phyloP scores from a whole-genome alignment of 1,139 yeast species.

The Suhomyces wounanorum region DNA sequence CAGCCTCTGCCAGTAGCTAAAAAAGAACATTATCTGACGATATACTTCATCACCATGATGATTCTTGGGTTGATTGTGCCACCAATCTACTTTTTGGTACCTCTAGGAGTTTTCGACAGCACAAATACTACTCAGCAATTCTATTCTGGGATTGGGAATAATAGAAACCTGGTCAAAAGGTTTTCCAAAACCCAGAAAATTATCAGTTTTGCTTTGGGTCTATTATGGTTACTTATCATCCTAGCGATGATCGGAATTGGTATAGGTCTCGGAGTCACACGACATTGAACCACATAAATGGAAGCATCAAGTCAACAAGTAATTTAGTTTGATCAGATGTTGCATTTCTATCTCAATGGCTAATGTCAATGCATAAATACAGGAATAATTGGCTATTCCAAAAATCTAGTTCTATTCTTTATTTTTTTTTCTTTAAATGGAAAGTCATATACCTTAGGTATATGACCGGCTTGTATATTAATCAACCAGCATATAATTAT shows the following conservation, averaged over 20 bases:
- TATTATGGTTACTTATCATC: slow-evolving; percentile 36
- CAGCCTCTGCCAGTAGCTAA: neutral
- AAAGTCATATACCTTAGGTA: neutral
- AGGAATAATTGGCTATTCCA: neutral
- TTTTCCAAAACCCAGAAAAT: slow-evolving; percentile 38
- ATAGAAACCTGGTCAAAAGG: slow-evolving; percentile 20
- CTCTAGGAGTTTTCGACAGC: slow-evolving; percentile 38
- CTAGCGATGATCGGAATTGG: slow-evolving; percentile 48
- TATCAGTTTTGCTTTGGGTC: slow-evolving; percentile 33
- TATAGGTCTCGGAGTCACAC: slow-evolving; percentile 30
- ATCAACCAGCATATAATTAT: neutral
- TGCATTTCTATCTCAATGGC: neutral
- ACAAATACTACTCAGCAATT: slow-evolving; percentile 20
- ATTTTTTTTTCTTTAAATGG: neutral
- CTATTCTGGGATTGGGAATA: slow-evolving; percentile 23
- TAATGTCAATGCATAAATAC: neutral
- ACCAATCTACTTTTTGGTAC: slow-evolving; percentile 36
- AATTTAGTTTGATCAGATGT: neutral
- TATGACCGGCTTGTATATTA: neutral
- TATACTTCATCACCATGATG: slow-evolving; percentile 22
- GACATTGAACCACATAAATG: slow-evolving; percentile 1
- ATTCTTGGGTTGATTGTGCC: slow-evolving; percentile 35
- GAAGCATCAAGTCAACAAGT: neutral
- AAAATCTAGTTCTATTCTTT: neutral
- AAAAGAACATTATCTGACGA: slow-evolving; percentile 6